Conservation (phyloP, 1,284 basidiomycete genomes). For the Athelia sp. region DNA sequence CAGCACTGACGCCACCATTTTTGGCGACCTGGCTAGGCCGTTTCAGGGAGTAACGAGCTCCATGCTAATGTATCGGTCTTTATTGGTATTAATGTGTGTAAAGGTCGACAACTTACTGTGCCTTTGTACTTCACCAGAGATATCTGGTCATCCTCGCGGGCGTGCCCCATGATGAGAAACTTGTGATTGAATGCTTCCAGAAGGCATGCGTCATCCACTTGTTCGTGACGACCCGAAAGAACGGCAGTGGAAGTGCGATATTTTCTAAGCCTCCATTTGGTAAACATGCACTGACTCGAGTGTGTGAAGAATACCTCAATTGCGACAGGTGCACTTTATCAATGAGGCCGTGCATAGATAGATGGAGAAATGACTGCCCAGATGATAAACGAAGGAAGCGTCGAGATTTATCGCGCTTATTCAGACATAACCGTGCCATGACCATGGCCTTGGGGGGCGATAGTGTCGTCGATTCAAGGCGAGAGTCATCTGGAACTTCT, state of each 20-base stretch:
- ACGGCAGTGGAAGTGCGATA: neutral
- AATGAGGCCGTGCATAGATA: slow-evolving; percentile 35
- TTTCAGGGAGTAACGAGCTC: slow-evolving; percentile 9
- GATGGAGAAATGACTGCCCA: slow-evolving; percentile 12
- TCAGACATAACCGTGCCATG: neutral
- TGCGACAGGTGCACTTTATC: slow-evolving; percentile 20
- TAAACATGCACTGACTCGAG: neutral
- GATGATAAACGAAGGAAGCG: slow-evolving; percentile 23
- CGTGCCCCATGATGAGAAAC: slow-evolving; percentile 32
- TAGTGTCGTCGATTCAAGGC: slow-evolving; percentile 9
- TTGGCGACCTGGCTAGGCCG: slow-evolving; percentile 26
- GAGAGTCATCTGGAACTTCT: too few species aligned
- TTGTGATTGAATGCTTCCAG: slow-evolving; percentile 20
- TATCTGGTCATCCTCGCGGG: slow-evolving; percentile 31
- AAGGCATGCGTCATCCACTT: slow-evolving; percentile 40
- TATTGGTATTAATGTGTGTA: too few species aligned
- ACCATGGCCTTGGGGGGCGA: slow-evolving; percentile 17
- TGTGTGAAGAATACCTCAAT: slow-evolving; percentile 11
- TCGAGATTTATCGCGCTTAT: slow-evolving; percentile 33
- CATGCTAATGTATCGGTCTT: too few species aligned
- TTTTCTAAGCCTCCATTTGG: neutral
- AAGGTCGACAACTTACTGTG: too few species aligned
- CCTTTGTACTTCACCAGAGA: slow-evolving; percentile 15
- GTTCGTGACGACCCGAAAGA: slow-evolving; percentile 8
- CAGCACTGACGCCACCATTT: slow-evolving; percentile 36